phyloP scores from a whole-genome alignment of 768 basidiomycete genomes.

The Ephemerocybe angulata region DNA sequence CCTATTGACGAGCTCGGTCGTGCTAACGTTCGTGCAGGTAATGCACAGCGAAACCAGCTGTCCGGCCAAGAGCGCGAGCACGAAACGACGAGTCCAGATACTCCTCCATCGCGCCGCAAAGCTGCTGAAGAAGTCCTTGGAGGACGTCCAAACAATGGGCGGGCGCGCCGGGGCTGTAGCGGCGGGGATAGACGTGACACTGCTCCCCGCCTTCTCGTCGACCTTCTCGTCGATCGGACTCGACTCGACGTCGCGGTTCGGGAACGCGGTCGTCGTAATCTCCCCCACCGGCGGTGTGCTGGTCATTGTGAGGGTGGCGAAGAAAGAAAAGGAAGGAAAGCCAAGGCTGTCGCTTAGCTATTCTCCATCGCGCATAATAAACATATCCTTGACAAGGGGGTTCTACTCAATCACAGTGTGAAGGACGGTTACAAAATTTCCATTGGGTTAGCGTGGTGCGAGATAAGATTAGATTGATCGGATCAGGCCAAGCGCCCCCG shows the following conservation, averaged over 20 bases:
- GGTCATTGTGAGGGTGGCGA: no score
- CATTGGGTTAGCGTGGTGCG: no score
- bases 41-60: constrained; percentile 86
- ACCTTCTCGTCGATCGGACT: background rate
- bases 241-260: background rate
- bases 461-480: no score
- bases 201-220: no score
- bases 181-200: background rate
- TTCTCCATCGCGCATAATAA: no score
- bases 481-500: no score
- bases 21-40: constrained; percentile 84
- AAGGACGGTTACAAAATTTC: no score
- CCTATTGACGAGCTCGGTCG: constrained; percentile 56
- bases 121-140: constrained; percentile 48
- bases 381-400: no score
- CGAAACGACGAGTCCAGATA: constrained; percentile 74
- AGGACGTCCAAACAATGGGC: constrained; percentile 64
- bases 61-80: constrained; percentile 67
- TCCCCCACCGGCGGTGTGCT: background rate
- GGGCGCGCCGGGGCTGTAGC: constrained; percentile 38
- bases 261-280: background rate
- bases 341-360: no score
- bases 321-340: no score
- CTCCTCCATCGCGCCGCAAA: constrained; percentile 61
- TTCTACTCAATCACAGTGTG: no score